These are phyloP conservation scores for Brassica cretica DNA, from an alignment of 345 rosid species.

Conservation along the genomic window DNA sequence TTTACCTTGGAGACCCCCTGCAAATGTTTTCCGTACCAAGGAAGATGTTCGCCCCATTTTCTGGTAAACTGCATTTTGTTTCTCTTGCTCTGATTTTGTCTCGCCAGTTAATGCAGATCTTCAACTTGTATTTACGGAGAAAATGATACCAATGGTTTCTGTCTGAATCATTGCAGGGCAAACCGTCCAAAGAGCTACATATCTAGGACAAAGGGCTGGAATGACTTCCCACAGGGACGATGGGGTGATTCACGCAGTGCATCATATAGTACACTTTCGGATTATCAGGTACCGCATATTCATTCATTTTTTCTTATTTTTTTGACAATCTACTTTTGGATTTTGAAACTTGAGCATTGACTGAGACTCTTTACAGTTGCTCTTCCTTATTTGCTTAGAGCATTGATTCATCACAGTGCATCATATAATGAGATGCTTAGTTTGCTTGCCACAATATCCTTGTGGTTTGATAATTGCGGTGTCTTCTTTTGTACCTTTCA, in stretches of 20 bases:
- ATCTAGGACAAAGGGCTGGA: constrained; percentile 88
- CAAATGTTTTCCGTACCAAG: constrained; percentile 82
- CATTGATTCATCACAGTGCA: no score
- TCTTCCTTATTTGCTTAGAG: background rate
- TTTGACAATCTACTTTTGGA: background rate
- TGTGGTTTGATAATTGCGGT: background rate
- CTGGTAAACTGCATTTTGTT: constrained; percentile 54
- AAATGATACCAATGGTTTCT: constrained; percentile 13
- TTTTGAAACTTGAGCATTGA: background rate
- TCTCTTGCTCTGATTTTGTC: constrained; percentile 24
- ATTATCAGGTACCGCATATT: constrained; percentile 67
- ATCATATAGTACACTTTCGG: constrained; percentile 81
- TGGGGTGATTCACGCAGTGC: constrained; percentile 95
- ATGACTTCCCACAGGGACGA: constrained; percentile 81
- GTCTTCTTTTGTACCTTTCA: background rate
- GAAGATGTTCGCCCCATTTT: constrained; percentile 97
- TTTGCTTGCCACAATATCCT: background rate
- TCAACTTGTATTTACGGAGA: background rate
- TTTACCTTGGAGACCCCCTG: constrained; percentile 93
- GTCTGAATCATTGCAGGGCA: constrained; percentile 64
- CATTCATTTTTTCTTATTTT: background rate
- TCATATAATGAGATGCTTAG: background rate
- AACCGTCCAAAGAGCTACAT: constrained; percentile 98
- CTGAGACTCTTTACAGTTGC: background rate
- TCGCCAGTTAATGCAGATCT: background rate